Percentiles rank a stretch among this genome's conserved stretches.
Evolutionary conservation across 2,329 filamentous ascomycete species (phyloP).

Genomic region (Aspergillus sp.): DNA sequence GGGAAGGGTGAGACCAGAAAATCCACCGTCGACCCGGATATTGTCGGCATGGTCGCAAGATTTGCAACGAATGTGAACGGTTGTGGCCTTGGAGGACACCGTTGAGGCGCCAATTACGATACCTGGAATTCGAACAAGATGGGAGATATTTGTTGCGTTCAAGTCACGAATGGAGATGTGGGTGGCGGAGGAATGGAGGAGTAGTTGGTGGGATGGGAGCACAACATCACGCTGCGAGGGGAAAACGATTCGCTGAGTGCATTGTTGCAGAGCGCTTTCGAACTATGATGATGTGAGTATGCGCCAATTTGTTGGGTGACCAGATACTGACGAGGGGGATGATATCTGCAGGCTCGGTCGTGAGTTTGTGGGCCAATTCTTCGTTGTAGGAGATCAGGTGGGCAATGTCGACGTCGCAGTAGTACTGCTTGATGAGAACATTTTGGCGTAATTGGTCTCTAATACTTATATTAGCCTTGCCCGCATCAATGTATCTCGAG

Average conservation of each 20-base stretch:
- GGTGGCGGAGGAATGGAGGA: slow-evolving; percentile 88
- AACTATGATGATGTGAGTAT: slow-evolving; percentile 59
- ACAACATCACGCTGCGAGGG: slow-evolving; percentile 67
- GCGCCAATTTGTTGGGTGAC: background rate
- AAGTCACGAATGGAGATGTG: slow-evolving; percentile 92
- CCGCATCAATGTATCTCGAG: slow-evolving; percentile 22
- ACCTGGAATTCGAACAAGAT: slow-evolving; percentile 92
- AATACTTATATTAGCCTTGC: slow-evolving; percentile 4
- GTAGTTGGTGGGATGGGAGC: slow-evolving; percentile 88
- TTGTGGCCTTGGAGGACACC: slow-evolving; percentile 91
- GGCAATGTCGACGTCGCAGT: slow-evolving; percentile 92
- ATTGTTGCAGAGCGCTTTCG: slow-evolving; percentile 83
- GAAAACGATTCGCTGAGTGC: slow-evolving; percentile 90
- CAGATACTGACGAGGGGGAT: slow-evolving; percentile 74
- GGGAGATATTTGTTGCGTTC: slow-evolving; percentile 87
- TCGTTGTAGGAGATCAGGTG: slow-evolving; percentile 96
- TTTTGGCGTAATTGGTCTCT: slow-evolving; percentile 97
- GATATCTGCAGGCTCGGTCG: slow-evolving; percentile 85
- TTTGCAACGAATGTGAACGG: slow-evolving; percentile 82
- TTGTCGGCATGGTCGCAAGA: slow-evolving; percentile 74
- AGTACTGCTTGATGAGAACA: slow-evolving; percentile 89
- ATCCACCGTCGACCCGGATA: slow-evolving; percentile 77
- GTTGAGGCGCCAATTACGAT: slow-evolving; percentile 98
- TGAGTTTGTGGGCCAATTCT: slow-evolving; percentile 85
- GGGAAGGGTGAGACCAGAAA: slow-evolving; percentile 82